Evolutionary conservation across 192 early-diverging fungal species (phyloP).

Genomic region (Dissophora globulifera): DNA sequence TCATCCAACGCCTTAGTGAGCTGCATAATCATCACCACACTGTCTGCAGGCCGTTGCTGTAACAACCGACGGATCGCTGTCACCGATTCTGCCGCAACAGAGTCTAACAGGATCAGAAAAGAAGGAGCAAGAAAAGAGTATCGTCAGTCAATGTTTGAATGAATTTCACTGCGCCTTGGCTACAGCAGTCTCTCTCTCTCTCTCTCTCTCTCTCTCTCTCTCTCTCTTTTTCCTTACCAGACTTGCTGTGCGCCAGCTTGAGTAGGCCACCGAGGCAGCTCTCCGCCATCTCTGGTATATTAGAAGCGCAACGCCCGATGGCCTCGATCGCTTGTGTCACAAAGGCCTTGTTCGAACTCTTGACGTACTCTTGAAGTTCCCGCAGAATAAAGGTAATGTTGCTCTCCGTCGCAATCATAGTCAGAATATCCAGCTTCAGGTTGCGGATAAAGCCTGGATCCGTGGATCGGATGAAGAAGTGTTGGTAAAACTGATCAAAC

Average conservation of each 20-base stretch:
- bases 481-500: slow-evolving; percentile 76
- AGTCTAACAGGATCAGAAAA: slow-evolving; percentile 57
- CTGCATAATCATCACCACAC: slow-evolving; percentile 60
- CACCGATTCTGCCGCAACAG: slow-evolving; percentile 79
- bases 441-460: slow-evolving; percentile 84
- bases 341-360: slow-evolving; percentile 72
- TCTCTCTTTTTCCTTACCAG: too few species aligned
- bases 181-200: too few species aligned
- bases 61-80: slow-evolving; percentile 77
- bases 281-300: slow-evolving; percentile 66
- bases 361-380: slow-evolving; percentile 79
- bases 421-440: slow-evolving; percentile 88
- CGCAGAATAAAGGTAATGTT: slow-evolving; percentile 76
- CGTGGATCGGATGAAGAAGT: slow-evolving; percentile 83
- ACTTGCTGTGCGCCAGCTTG: slow-evolving; percentile 66
- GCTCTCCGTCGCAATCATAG: slow-evolving; percentile 68
- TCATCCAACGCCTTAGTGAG: slow-evolving; percentile 70
- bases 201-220: too few species aligned
- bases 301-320: slow-evolving; percentile 66
- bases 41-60: slow-evolving; percentile 62
- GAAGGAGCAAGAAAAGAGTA: too few species aligned
- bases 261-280: slow-evolving; percentile 65
- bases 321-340: slow-evolving; percentile 74
- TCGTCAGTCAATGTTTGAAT: too few species aligned
- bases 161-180: too few species aligned